Percentiles rank a stretch among this genome's conserved stretches.
These are phyloP conservation scores for Fusarium armeniacum DNA, from an alignment of 2,329 filamentous ascomycete genomes.

Conservation along the genomic window DNA sequence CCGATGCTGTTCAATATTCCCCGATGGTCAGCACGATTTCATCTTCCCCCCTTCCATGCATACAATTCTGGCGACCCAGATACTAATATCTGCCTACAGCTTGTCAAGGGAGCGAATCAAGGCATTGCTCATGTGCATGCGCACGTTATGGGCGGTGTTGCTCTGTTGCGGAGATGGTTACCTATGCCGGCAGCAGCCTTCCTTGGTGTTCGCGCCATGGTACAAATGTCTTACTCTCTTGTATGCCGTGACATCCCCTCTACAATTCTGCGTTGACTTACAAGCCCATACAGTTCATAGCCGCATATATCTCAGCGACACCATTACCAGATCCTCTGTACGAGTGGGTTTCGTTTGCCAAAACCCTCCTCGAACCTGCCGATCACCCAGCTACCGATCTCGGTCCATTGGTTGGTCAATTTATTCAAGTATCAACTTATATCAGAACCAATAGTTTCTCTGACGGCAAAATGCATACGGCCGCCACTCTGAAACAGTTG, in stretches of 20 bases:
- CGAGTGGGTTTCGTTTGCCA: slow-evolving; percentile 60
- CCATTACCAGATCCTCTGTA: slow-evolving; percentile 59
- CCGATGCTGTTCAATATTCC: slow-evolving; percentile 10
- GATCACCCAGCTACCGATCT: slow-evolving; percentile 60
- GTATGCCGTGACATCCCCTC: slow-evolving; percentile 53
- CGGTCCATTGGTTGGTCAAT: slow-evolving; percentile 57
- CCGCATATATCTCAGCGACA: slow-evolving; percentile 58
- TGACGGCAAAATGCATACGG: slow-evolving; percentile 56
- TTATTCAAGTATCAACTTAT: slow-evolving; percentile 58
- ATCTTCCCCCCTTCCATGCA: slow-evolving; percentile 7
- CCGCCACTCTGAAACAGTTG: slow-evolving; percentile 56
- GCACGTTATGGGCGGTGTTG: slow-evolving; percentile 71
- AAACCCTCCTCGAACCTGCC: slow-evolving; percentile 52
- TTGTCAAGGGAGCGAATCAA: slow-evolving; percentile 62
- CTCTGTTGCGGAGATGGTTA: slow-evolving; percentile 65
- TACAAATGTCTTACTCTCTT: slow-evolving; percentile 70
- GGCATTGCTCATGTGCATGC: slow-evolving; percentile 66
- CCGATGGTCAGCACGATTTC: slow-evolving; percentile 32
- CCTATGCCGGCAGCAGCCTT: slow-evolving; percentile 57
- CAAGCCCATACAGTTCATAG: slow-evolving; percentile 58
- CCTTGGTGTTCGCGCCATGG: slow-evolving; percentile 64
- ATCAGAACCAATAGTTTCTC: slow-evolving; percentile 53
- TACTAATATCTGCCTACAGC: slow-evolving; percentile 50
- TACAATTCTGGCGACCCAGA: background rate
- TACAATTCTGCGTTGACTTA: slow-evolving; percentile 22